These are phyloP conservation scores for Tephrocybe rancida DNA, from an alignment of 768 basidiomycete species.

Conservation along the genomic window DNA sequence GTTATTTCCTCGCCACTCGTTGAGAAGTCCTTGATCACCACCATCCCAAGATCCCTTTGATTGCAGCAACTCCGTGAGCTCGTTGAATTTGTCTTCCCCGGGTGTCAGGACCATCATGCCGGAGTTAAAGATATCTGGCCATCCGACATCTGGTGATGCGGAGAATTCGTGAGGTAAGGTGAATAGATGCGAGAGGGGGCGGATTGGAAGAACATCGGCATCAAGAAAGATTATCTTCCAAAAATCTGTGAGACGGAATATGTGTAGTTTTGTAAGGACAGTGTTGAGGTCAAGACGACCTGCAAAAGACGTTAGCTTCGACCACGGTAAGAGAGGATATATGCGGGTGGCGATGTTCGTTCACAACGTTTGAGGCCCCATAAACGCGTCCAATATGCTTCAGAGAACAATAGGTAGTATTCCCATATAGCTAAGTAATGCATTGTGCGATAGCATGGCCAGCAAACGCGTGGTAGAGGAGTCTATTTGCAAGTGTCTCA, in stretches of 20 bases:
- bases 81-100: constrained; percentile 78
- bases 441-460: background rate
- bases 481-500: background rate
- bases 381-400: constrained; percentile 7
- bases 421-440: background rate
- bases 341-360: background rate
- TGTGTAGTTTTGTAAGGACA: constrained; percentile 95
- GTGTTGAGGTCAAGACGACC: constrained; percentile 93
- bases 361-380: background rate
- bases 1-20: constrained; percentile 86
- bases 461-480: constrained; percentile 10
- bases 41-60: constrained; percentile 93
- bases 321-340: background rate
- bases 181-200: constrained; percentile 94
- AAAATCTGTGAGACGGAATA: constrained; percentile 90
- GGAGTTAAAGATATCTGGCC: constrained; percentile 99
- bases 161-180: constrained; percentile 80
- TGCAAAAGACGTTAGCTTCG: constrained; percentile 33
- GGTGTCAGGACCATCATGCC: constrained; percentile 90
- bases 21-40: constrained; percentile 97
- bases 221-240: constrained; percentile 89
- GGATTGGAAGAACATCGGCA: constrained; percentile 87
- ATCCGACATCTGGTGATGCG: constrained; percentile 95
- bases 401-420: background rate
- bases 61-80: constrained; percentile 70